Evolutionary conservation across 768 basidiomycete species (phyloP).

Genomic region (Lentinula raphanica): DNA sequence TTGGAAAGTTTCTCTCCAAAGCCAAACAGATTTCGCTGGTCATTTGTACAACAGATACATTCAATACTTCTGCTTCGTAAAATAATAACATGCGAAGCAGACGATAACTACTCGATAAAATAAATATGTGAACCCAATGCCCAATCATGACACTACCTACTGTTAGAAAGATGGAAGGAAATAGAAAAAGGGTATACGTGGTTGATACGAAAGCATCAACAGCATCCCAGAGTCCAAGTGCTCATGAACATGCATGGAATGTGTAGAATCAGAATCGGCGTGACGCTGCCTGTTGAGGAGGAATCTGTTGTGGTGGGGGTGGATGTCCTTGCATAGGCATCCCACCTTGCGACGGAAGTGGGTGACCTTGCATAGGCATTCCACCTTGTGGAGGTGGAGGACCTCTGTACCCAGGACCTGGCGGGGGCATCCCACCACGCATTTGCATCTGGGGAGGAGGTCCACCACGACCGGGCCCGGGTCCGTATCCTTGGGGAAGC

Average conservation of each 20-base stretch:
- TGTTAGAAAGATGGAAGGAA: background rate
- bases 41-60: constrained; percentile 6
- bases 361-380: constrained; percentile 10
- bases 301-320: constrained; percentile 16
- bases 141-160: background rate
- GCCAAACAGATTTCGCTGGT: background rate
- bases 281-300: constrained; percentile 15
- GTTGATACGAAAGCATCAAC: background rate
- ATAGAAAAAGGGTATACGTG: background rate
- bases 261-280: background rate
- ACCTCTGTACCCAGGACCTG: constrained; percentile 14
- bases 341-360: constrained; percentile 24
- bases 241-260: background rate
- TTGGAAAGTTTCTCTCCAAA: too few relatives aligned
- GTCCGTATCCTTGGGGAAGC: constrained; percentile 19
- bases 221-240: background rate
- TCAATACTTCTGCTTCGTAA: background rate
- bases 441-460: constrained; percentile 25
- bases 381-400: constrained; percentile 24
- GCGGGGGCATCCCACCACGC: constrained; percentile 22
- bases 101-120: background rate
- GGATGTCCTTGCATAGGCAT: constrained; percentile 10
- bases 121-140: background rate
- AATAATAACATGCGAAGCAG: background rate
- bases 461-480: constrained; percentile 16